Evolutionary conservation across 2,329 filamentous ascomycete species (phyloP), one percentile per base, ranked within the genome.

Genomic region (Aureobasidium pullulans): DNA sequence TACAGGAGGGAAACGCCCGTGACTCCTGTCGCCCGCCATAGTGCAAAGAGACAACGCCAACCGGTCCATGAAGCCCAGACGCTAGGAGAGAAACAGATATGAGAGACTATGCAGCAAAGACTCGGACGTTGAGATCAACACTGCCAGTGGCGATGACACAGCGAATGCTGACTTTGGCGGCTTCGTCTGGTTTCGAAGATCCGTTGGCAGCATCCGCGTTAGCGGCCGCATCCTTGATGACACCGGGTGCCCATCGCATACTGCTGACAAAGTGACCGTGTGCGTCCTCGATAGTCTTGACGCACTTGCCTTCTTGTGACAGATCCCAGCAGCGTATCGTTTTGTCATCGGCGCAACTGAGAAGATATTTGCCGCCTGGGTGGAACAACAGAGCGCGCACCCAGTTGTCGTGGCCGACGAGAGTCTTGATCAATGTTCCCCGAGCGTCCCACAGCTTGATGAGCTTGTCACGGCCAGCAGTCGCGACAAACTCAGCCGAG

Each of bases 381-480:
- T 96, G 93, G 72, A 96, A 97, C 9, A 90, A 85, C 6, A 96
- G 74, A 0, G 83, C 88, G 34, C 90, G 85, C 8, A 97, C 84
- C 93, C 93, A 97, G 71, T 96, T 96, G 71, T 96, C 92, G 70
- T 96, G 93, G 1, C 93, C 93, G 1, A 85, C 76, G 1, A 97
- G 78, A 0, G 88, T 94, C 71, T 90, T 93, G 70, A 96, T 85
- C 64, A 90, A 84, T 10, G 87, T 90, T 34, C 93, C 93, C 57
- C 90, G 83, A 10, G 86, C 82, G 70, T 96, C 90, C 90, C 92
- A 96, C 6, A 97, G 76, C 67, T 86, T 87, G 69, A 97, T 96
- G 0, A 86, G 88, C 77, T 96, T 96, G 73, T 96, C 93, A 71
- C 93, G 81, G 8, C 88, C 88, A 9, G 90, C 93, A 0, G 92